Percentiles rank a stretch among this genome's conserved stretches.
Conservation (phyloP, 768 basidiomycete species). For the Kondoa subrosea region DNA sequence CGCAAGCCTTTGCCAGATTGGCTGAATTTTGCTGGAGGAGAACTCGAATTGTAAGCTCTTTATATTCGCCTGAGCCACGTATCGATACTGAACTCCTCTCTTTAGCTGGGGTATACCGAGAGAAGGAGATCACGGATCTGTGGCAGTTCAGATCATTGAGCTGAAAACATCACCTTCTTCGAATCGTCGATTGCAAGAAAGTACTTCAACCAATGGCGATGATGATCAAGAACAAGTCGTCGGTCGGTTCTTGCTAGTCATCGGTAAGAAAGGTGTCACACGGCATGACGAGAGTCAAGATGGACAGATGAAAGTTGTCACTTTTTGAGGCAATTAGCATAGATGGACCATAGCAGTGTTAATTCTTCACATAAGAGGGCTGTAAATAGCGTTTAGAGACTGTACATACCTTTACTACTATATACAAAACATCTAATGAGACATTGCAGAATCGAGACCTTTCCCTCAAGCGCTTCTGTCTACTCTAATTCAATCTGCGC, state of each 20-base stretch:
- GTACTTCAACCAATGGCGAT: not conserved
- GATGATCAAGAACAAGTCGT: slow-evolving; percentile 13
- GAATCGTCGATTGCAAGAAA: not conserved
- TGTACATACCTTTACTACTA: too few relatives aligned
- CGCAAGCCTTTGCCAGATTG: slow-evolving; percentile 17
- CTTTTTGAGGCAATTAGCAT: too few relatives aligned
- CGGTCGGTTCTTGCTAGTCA: slow-evolving; percentile 16
- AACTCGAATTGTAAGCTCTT: slow-evolving; percentile 23
- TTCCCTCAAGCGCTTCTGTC: too few relatives aligned
- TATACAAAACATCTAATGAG: too few relatives aligned
- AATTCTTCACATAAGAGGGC: too few relatives aligned
- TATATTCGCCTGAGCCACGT: not conserved
- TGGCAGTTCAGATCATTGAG: slow-evolving; percentile 11
- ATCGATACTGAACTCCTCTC: not conserved
- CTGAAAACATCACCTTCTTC: slow-evolving; percentile 6
- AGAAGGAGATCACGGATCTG: slow-evolving; percentile 12
- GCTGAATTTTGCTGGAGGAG: slow-evolving; percentile 21
- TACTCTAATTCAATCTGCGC: too few relatives aligned
- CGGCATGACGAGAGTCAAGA: too few relatives aligned
- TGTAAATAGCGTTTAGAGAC: too few relatives aligned
- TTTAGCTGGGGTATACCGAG: slow-evolving; percentile 15
- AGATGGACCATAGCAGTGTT: too few relatives aligned
- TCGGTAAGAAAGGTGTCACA: slow-evolving; percentile 12
- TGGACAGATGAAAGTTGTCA: too few relatives aligned
- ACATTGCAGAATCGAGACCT: too few relatives aligned